phyloP scores from a whole-genome alignment of 2,329 filamentous ascomycete species.

The Curvularia spicifera region DNA sequence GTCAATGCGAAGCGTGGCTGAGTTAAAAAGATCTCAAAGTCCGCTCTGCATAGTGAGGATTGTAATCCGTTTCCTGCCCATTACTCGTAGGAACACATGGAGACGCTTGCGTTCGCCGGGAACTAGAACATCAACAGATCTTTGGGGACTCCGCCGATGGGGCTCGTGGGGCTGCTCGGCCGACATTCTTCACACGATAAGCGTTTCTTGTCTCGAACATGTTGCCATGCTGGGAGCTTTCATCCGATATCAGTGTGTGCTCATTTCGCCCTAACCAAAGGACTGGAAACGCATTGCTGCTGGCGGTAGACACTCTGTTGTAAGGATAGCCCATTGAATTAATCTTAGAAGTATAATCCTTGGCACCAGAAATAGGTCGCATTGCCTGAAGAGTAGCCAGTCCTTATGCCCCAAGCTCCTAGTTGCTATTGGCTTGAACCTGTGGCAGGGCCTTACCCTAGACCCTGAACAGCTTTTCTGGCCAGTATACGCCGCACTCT shows the following conservation, averaged over 20 bases:
- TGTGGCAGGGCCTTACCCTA: not conserved
- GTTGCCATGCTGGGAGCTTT: not conserved
- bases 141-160: not conserved
- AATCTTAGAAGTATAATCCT: conserved; percentile 1
- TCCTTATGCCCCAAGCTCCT: not conserved
- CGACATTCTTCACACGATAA: not conserved
- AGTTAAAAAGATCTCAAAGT: not conserved
- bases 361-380: not conserved
- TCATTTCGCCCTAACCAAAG: not conserved
- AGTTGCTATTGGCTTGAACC: not conserved
- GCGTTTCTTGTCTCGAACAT: not conserved
- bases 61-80: not conserved
- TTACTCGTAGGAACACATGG: conserved; percentile 5
- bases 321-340: not conserved
- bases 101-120: not conserved
- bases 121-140: not conserved
- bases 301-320: not conserved
- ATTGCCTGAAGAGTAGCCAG: not conserved
- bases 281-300: not conserved
- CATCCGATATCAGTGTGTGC: not conserved
- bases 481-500: not conserved
- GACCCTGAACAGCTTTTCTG: not conserved
- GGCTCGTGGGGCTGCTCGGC: not conserved
- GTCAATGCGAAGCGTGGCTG: not conserved
- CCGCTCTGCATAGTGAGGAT: not conserved